Conservation (phyloP, 805 yeast genomes). For the Ogataea saltuana region DNA sequence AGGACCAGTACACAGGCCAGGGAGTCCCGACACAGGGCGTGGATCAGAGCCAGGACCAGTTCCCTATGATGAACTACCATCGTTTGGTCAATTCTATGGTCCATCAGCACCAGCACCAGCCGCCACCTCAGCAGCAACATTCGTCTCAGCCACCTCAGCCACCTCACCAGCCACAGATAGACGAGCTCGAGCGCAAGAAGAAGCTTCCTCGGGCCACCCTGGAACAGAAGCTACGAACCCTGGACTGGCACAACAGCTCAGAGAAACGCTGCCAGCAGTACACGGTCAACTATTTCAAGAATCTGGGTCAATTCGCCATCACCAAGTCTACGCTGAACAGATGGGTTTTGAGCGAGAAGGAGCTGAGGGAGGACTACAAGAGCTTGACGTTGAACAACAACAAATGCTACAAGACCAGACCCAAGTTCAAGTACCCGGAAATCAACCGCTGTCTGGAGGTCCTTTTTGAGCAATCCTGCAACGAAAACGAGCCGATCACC, state of each 20-base stretch:
- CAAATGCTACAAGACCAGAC: slow-evolving; percentile 34
- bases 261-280: slow-evolving; percentile 37
- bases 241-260: slow-evolving; percentile 38
- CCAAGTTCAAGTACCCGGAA: slow-evolving; percentile 35
- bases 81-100: slow-evolving; percentile 2
- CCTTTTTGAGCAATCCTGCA: slow-evolving; percentile 39
- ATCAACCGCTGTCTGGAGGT: slow-evolving; percentile 39
- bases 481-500: slow-evolving; percentile 30
- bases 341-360: slow-evolving; percentile 39
- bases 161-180: slow-evolving; percentile 3
- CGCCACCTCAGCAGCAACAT: slow-evolving; percentile 6
- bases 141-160: slow-evolving; percentile 6
- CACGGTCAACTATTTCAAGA: slow-evolving; percentile 37
- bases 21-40: too few species aligned
- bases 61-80: slow-evolving; percentile 9
- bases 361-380: slow-evolving; percentile 33
- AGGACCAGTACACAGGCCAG: slow-evolving; percentile 6
- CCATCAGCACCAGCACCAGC: slow-evolving; percentile 5
- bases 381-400: slow-evolving; percentile 30
- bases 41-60: slow-evolving; percentile 3
- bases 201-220: slow-evolving; percentile 39
- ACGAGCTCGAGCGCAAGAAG: too few species aligned
- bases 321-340: slow-evolving; percentile 42
- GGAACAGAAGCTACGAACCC: slow-evolving; percentile 37
- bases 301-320: slow-evolving; percentile 34